Base-by-base conservation (phyloP, 176 grass and related monocot species). In the Eleusine indica region DNA sequence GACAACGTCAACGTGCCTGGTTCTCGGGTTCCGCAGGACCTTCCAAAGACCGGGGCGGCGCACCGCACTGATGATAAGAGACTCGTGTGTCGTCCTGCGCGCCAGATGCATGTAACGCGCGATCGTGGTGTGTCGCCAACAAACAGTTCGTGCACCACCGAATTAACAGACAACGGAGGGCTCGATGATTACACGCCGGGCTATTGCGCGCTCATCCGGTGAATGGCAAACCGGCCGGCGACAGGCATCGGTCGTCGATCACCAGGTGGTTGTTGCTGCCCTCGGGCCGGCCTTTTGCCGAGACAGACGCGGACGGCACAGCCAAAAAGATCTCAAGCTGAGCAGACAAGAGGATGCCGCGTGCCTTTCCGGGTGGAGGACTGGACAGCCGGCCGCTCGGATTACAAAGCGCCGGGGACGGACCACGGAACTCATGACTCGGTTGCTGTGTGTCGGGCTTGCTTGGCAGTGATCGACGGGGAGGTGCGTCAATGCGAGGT, bases 221-320 rank as follows among this genome's bases (percentile, higher is more conserved):
- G 43, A 71, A 78, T 32, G 42, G 73, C 44, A 47, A 47, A 4
- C 19, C 25, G 17, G 7, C 7, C 40, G 21, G 49, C 47, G 44
- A 42, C 46, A 16, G 17, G 68, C 76, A 74, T 28, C 44, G 6
- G 56, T 60, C 56, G 56, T 21, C 68, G n/a, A 25, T 68, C 47
- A 2, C 15, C 22, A 73, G 77, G 84, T 87, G 78, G 85, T 75
- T 87, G 32, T 35, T 35, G 62, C 39, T 35, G 62, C 39, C 48
- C 30, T 32, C 48, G 62, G 77, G 56, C 54, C 66, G 32, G 60
- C 39, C 73, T 64, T 64, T 7, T n/a, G 32, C 6, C 3, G 1
- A 44, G 46, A 30, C 17, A 35, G 77, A 86, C 70, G 70, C 60
- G 37, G 84, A 80, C 76, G 84, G 70, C 21, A 56, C 77, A 65